These are phyloP conservation scores for Penicillium coffeae DNA, from an alignment of 495 filamentous ascomycete species.

Conservation along the genomic window DNA sequence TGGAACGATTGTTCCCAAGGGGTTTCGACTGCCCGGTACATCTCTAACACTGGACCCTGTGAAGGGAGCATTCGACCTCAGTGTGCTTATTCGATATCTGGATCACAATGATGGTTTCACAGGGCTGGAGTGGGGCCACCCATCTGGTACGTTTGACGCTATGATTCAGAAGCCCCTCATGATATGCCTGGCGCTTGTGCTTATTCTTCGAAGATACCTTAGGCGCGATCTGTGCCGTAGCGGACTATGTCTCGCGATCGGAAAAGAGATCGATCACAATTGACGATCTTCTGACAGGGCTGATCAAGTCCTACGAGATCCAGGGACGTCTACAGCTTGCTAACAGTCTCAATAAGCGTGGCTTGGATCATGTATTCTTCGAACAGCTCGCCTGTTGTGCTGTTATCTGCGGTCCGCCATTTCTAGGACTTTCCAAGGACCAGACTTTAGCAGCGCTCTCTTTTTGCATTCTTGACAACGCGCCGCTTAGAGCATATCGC, in stretches of 20 bases:
- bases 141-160: conserved; percentile 26
- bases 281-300: conserved; percentile 32
- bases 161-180: not conserved
- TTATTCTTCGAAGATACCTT: conserved; percentile 32
- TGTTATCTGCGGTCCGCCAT: conserved; percentile 22
- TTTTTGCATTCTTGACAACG: conserved; percentile 39
- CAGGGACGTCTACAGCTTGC: conserved; percentile 39
- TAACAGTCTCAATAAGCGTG: conserved; percentile 38
- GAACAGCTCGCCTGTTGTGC: conserved; percentile 43
- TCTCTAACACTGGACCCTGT: conserved; percentile 30
- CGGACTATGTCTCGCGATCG: conserved; percentile 31
- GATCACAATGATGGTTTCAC: conserved; percentile 45
- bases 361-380: conserved; percentile 45
- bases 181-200: not conserved
- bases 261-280: conserved; percentile 5
- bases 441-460: conserved; percentile 35
- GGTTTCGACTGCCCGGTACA: conserved; percentile 46
- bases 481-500: conserved; percentile 34
- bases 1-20: conserved; percentile 23
- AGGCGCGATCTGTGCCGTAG: conserved; percentile 36
- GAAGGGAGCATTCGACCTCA: conserved; percentile 44
- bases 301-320: conserved; percentile 48
- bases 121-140: conserved; percentile 46
- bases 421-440: conserved; percentile 30
- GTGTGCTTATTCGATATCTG: conserved; percentile 39